These are phyloP conservation scores for Rosa lucieae DNA, from an alignment of 306 rosid genomes.

Conservation along the genomic window DNA sequence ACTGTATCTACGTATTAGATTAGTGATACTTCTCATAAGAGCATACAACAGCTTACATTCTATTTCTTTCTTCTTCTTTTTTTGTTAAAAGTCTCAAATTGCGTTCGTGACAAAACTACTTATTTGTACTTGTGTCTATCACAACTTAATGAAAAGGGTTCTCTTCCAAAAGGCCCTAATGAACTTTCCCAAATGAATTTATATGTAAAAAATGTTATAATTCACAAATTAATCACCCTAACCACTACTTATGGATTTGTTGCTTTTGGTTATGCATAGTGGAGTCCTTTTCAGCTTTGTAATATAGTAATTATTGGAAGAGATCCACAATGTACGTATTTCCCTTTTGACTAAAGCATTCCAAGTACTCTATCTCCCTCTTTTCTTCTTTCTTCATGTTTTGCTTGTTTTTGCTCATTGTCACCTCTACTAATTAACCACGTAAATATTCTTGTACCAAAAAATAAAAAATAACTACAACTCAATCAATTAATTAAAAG, in stretches of 20 bases:
- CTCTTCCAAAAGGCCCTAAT: too few species aligned
- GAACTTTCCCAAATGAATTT: too few species aligned
- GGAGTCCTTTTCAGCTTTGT: not conserved
- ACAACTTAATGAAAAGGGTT: not conserved
- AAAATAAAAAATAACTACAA: too few species aligned
- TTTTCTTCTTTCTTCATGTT: not conserved
- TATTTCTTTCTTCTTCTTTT: too few species aligned
- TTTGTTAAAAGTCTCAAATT: too few species aligned
- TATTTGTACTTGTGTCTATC: too few species aligned
- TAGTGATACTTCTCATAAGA: not conserved
- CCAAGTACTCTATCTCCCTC: not conserved
- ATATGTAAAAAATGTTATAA: too few species aligned
- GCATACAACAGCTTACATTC: too few species aligned
- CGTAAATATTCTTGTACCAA: slow-evolving; percentile 32
- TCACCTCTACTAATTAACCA: slow-evolving; percentile 34
- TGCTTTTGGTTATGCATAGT: not conserved
- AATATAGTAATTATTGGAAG: not conserved
- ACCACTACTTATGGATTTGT: too few species aligned
- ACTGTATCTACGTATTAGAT: not conserved
- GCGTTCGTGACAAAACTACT: too few species aligned
- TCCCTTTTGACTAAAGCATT: slow-evolving; percentile 7
- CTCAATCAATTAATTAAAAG: not conserved
- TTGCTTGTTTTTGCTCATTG: slow-evolving; percentile 8
- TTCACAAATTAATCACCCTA: too few species aligned
- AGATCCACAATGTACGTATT: not conserved